Percentiles rank a stretch among this genome's conserved stretches.
Evolutionary conservation across 2,329 filamentous ascomycete species (phyloP).

Genomic region (Plectosphaerella sp.): DNA sequence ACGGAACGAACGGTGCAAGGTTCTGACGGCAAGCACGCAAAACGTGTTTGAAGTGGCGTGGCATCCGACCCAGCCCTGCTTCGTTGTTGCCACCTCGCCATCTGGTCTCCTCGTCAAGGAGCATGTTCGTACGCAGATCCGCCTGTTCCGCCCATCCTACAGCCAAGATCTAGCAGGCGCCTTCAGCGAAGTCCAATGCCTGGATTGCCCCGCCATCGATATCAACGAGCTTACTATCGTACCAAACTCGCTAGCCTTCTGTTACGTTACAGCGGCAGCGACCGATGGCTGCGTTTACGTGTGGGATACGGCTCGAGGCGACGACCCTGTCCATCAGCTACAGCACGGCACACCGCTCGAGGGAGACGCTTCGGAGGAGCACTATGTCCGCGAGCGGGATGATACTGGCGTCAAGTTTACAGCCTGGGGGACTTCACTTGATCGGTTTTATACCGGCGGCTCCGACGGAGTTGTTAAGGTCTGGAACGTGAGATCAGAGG

Average conservation of each 20-base stretch:
- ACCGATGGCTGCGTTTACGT: conserved; percentile 60
- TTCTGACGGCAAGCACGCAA: conserved; percentile 46
- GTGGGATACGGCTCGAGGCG: conserved; percentile 56
- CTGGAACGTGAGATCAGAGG: conserved; percentile 51
- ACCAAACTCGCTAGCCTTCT: conserved; percentile 45
- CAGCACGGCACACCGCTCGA: conserved; percentile 43
- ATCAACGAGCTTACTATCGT: conserved; percentile 59
- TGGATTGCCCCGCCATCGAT: conserved; percentile 56
- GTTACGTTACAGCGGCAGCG: conserved; percentile 56
- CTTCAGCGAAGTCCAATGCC: conserved; percentile 44
- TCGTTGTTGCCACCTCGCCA: conserved; percentile 55
- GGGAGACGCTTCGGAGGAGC: conserved; percentile 26
- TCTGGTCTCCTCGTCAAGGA: conserved; percentile 38
- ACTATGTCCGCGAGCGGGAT: conserved; percentile 41
- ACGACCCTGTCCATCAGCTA: conserved; percentile 51
- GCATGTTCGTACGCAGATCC: conserved; percentile 50
- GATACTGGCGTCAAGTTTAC: conserved; percentile 62
- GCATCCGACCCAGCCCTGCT: conserved; percentile 51
- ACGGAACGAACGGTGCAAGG: conserved; percentile 35
- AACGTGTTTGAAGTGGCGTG: conserved; percentile 63
- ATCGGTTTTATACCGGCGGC: conserved; percentile 59
- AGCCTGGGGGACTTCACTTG: conserved; percentile 52
- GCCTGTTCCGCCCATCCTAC: conserved; percentile 40
- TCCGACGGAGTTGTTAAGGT: conserved; percentile 60
- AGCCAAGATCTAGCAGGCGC: conserved; percentile 22